Conservation (phyloP, 495 filamentous ascomycete genomes). For the Aspergillus conjunctus region DNA sequence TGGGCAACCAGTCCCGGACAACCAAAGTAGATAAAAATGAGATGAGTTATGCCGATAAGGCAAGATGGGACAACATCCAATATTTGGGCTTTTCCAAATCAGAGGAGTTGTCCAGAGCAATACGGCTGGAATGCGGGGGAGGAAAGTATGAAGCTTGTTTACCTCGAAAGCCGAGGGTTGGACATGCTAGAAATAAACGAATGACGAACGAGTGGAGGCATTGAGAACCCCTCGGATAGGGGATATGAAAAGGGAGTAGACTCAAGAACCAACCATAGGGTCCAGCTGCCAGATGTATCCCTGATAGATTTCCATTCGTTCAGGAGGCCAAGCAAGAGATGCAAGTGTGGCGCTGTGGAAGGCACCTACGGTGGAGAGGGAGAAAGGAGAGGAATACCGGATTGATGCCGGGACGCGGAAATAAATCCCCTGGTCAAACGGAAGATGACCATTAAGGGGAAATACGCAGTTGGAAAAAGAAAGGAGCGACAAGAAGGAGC, state of each 20-base stretch:
- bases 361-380: background rate
- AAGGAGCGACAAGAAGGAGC: background rate
- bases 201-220: background rate
- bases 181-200: background rate
- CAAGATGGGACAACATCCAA: background rate
- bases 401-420: background rate
- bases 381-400: background rate
- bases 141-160: constrained; percentile 8
- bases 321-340: background rate
- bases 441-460: background rate
- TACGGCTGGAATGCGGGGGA: constrained; percentile 29
- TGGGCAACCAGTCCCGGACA: constrained; percentile 24
- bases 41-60: constrained; percentile 14
- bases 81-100: background rate
- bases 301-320: constrained; percentile 4
- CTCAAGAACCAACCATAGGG: constrained; percentile 3
- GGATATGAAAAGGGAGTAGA: background rate
- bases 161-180: background rate
- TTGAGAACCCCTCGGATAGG: background rate
- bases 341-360: constrained; percentile 7
- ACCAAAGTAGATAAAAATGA: constrained; percentile 12
- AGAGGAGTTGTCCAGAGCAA: constrained; percentile 19
- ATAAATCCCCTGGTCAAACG: constrained; percentile 1
- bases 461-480: background rate
- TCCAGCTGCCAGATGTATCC: constrained; percentile 6